Base-by-base conservation (phyloP, 768 basidiomycete genomes). In the Tremella yokohamensis region DNA sequence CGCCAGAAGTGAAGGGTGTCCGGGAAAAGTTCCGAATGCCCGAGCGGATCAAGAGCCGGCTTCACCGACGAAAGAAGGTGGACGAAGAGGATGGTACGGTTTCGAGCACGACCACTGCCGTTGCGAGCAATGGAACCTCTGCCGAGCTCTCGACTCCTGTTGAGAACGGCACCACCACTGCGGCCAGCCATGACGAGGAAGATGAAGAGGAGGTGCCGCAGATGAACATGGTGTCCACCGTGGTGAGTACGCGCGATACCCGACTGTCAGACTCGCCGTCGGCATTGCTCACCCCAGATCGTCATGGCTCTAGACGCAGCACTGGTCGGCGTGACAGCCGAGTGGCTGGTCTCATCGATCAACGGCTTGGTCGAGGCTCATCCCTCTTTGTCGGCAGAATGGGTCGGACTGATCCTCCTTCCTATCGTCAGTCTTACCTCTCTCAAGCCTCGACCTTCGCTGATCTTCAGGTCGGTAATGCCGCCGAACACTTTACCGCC, bases 331-430 rank as follows among this genome's bases (percentile, higher is more conserved):
- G 72, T 87, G 57, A 85, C 81, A 6, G 85, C 86, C 9, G 86
- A 81, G 65, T 80, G 73, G 78, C 81, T 97, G 3, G 89, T 97
- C 3, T 84, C 83, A 66, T 89, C 89, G 2, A 93, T 96, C 63
- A 78, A 83, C 60, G 89, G 89, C 12, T 70, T 97, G 38, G 87
- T 88, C 0, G 68, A 65, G 0, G 67, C 68, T 0, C 84, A 84
- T 20, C 74, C 74, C 2, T 15, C 22, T 7, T 86, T 98, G 54
- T 83, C 79, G 58, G 82, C 84, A 60, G 88, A 88, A 73, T 98
- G 91, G 70, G 86, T 96, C 60, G 92, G 89, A 12, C 76, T 96
- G 37, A 90, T 98, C 65, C 79, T 98, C 13, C 82, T 98, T 8
- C 94, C 94, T 6, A 90, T 96, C 38, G 91, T 92, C 24, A 62